Percentiles rank a stretch among this genome's conserved stretches.
phyloP scores from a whole-genome alignment of 2,329 filamentous ascomycete genomes.

The Arthrobotrys musiformis region DNA sequence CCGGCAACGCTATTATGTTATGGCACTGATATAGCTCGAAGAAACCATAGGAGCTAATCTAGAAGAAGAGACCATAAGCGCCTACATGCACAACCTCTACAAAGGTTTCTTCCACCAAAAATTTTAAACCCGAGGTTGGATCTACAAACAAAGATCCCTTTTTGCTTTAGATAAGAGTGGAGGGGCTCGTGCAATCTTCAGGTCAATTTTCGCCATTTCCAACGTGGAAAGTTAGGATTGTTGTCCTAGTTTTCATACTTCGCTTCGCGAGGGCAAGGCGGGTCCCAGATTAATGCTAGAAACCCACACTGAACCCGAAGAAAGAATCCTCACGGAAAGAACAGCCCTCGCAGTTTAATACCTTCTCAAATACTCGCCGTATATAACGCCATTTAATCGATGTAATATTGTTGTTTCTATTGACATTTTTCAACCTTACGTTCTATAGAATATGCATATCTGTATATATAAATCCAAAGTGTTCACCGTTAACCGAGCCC shows the following conservation, averaged over 20 bases:
- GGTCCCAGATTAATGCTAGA: neutral
- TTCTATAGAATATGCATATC: neutral
- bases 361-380: neutral
- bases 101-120: neutral
- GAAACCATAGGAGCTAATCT: neutral
- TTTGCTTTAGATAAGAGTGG: too few relatives aligned
- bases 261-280: too few relatives aligned
- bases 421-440: neutral
- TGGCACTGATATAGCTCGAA: neutral
- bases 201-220: too few relatives aligned
- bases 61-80: neutral
- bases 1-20: neutral
- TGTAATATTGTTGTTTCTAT: neutral
- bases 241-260: too few relatives aligned
- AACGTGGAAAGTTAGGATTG: too few relatives aligned
- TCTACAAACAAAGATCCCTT: too few relatives aligned
- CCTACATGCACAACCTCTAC: too few relatives aligned
- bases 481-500: too few relatives aligned
- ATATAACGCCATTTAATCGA: neutral
- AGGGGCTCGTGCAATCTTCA: too few relatives aligned
- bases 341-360: neutral
- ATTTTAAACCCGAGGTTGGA: too few relatives aligned
- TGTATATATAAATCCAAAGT: neutral
- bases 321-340: neutral
- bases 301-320: neutral